Percentiles rank a stretch among this genome's conserved stretches.
Conservation (phyloP, 1,284 basidiomycete genomes). For the Papiliotrema nemorosa region DNA sequence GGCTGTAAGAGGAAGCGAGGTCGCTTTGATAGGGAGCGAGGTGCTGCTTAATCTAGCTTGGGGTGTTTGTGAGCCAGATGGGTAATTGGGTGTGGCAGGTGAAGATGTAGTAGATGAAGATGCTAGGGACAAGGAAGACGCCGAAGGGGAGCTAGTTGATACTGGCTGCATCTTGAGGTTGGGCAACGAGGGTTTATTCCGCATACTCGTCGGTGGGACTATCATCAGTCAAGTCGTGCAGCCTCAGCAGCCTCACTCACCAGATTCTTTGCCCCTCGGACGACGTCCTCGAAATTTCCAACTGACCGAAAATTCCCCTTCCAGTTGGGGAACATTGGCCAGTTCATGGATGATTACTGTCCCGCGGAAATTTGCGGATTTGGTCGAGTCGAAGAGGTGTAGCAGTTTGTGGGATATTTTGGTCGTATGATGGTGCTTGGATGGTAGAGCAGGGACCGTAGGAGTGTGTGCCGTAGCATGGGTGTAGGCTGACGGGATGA, state of each 20-base stretch:
- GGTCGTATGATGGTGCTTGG: conserved; percentile 1
- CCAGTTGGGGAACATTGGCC: conserved; percentile 40
- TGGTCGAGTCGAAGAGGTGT: conserved; percentile 31
- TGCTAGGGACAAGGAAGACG: conserved; percentile 15
- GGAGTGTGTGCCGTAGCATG: background rate
- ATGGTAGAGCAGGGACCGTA: background rate
- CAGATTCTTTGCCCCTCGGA: conserved; percentile 20
- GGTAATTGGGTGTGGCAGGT: conserved; percentile 3
- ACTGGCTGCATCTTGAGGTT: conserved; percentile 3
- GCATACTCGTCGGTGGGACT: no score
- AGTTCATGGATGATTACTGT: conserved; percentile 37
- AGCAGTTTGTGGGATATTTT: conserved; percentile 16
- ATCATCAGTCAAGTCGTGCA: no score
- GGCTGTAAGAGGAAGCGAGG: background rate
- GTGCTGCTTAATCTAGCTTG: no score
- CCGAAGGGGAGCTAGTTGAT: conserved; percentile 8
- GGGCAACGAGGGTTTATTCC: conserved; percentile 2
- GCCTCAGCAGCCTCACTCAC: no score
- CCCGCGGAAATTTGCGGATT: conserved; percentile 31
- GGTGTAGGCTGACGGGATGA: no score
- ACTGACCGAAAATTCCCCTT: conserved; percentile 34
- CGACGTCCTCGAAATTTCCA: conserved; percentile 41
- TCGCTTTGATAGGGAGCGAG: no score
- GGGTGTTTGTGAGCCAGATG: background rate
- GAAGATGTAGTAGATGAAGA: conserved; percentile 16